A percentile compares a stretch with the other conserved stretches of the same genome.
Evolutionary conservation across 1,139 yeast genomes (phyloP).

Genomic region (Kodamaea sp.): DNA sequence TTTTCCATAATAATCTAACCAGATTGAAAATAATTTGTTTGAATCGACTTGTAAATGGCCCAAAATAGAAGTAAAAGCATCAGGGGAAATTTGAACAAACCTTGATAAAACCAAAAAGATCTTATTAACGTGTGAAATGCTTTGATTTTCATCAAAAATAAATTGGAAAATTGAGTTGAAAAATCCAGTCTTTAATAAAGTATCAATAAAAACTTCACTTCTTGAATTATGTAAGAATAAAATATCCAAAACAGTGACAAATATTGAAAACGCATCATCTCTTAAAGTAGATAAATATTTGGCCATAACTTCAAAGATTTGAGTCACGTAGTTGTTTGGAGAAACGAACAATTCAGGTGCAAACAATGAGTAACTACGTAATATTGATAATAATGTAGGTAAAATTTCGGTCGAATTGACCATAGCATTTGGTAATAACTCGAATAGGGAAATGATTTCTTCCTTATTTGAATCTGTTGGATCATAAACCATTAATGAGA

Average conservation of each 20-base stretch:
- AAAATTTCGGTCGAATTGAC: conserved; percentile 73
- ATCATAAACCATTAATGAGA: conserved; percentile 57
- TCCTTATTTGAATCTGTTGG: conserved; percentile 29
- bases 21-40: conserved; percentile 24
- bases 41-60: conserved; percentile 28
- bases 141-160: conserved; percentile 47
- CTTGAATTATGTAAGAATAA: conserved; percentile 32
- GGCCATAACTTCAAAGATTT: conserved; percentile 51
- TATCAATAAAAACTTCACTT: conserved; percentile 29
- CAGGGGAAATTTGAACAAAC: conserved; percentile 46
- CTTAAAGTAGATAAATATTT: conserved; percentile 60
- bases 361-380: conserved; percentile 68
- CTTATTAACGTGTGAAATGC: conserved; percentile 49
- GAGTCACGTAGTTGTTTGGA: conserved; percentile 17
- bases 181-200: conserved; percentile 45
- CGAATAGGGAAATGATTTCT: conserved; percentile 44
- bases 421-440: conserved; percentile 47
- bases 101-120: conserved; percentile 53
- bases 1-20: conserved; percentile 41
- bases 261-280: conserved; percentile 61
- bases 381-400: conserved; percentile 61
- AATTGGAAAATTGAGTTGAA: conserved; percentile 44
- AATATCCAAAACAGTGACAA: conserved; percentile 59
- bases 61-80: conserved; percentile 37
- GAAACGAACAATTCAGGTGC: conserved; percentile 46